Evolutionary conservation across 1,139 yeast species (phyloP).

Genomic region (Pichia sp.): DNA sequence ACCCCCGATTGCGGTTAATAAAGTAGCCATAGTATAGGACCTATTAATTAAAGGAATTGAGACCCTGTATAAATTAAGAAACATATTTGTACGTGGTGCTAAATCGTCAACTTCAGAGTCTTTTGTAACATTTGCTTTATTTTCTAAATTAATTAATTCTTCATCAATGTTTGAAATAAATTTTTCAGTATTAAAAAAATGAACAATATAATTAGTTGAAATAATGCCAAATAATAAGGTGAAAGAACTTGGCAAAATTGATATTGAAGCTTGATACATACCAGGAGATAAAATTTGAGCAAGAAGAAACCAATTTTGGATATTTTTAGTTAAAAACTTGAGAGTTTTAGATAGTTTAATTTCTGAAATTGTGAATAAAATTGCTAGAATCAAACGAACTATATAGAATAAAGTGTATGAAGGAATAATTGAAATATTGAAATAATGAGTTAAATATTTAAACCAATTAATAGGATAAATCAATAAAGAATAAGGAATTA

Average conservation of each 20-base stretch:
- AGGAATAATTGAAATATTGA: constrained; percentile 25
- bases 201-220: constrained; percentile 42
- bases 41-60: constrained; percentile 19
- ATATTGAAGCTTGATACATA: constrained; percentile 79
- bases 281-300: constrained; percentile 51
- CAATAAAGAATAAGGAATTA: constrained; percentile 46
- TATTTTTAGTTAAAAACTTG: constrained; percentile 31
- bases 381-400: constrained; percentile 49
- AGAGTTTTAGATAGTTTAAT: constrained; percentile 43
- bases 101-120: constrained; percentile 18
- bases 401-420: constrained; percentile 43
- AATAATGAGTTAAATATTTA: not conserved
- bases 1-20: constrained; percentile 60
- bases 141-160: constrained; percentile 13
- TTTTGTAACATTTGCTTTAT: constrained; percentile 2
- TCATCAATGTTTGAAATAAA: constrained; percentile 20
- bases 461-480: constrained; percentile 34
- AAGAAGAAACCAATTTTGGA: constrained; percentile 57
- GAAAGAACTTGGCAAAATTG: constrained; percentile 78
- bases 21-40: constrained; percentile 38
- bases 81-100: constrained; percentile 19
- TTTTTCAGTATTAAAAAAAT: constrained; percentile 24
- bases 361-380: constrained; percentile 52
- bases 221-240: constrained; percentile 66
- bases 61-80: constrained; percentile 13